Evolutionary conservation across 257 asterid genomes (phyloP).

Genomic region (Solanum chiquidenum): DNA sequence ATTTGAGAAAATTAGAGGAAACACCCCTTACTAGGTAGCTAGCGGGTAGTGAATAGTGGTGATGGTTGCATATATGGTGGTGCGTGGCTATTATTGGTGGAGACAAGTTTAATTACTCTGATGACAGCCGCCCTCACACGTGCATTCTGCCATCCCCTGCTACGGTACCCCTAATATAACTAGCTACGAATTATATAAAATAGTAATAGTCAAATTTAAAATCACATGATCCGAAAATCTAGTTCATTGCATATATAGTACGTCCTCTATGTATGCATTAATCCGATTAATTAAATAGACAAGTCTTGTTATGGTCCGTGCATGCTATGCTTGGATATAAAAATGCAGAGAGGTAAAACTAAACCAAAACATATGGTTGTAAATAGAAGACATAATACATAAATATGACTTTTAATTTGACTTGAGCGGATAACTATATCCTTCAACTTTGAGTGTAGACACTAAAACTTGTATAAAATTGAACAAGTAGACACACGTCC

Average conservation of each 20-base stretch:
- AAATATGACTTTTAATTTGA: too few relatives aligned
- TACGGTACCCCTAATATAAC: neutral
- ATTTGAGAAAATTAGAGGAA: too few relatives aligned
- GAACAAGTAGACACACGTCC: too few relatives aligned
- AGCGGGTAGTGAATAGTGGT: neutral
- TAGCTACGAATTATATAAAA: neutral
- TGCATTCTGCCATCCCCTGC: neutral
- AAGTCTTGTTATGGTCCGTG: neutral
- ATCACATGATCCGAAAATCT: neutral
- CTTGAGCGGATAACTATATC: rapidly evolving
- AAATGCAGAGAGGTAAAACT: neutral
- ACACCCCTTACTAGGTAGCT: too few relatives aligned
- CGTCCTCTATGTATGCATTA: too few relatives aligned
- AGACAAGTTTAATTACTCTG: neutral
- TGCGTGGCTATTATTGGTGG: neutral
- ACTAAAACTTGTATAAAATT: too few relatives aligned
- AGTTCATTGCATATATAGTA: neutral
- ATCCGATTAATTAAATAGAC: neutral
- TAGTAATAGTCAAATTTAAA: too few relatives aligned
- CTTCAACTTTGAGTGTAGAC: too few relatives aligned
- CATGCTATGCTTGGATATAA: neutral
- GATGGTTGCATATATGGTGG: neutral
- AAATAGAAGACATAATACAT: neutral
- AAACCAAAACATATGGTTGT: neutral
- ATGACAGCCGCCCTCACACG: neutral